Conservation (phyloP, 495 filamentous ascomycete species). For the Aspergillus wentii region DNA sequence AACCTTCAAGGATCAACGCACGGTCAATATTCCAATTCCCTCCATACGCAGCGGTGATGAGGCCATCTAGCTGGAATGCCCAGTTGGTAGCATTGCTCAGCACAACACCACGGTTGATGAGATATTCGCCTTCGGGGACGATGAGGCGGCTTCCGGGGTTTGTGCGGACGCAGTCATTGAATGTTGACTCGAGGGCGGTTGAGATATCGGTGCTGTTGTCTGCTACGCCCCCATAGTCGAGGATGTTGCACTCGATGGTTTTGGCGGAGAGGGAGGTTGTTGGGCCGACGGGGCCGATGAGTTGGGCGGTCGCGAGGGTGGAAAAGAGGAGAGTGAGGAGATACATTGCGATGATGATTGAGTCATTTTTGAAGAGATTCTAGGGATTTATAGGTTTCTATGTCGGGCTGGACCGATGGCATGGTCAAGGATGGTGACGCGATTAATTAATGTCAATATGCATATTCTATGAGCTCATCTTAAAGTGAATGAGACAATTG, state of each 20-base stretch:
- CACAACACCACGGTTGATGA: conserved; percentile 21
- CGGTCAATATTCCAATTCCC: conserved; percentile 30
- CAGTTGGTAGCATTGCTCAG: conserved; percentile 30
- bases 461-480: no score
- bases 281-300: conserved; percentile 29
- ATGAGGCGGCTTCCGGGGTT: conserved; percentile 25
- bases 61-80: conserved; percentile 40
- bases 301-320: conserved; percentile 9
- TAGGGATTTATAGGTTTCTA: not conserved
- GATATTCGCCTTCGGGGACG: conserved; percentile 38
- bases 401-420: no score
- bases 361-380: not conserved
- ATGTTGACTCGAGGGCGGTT: conserved; percentile 29
- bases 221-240: conserved; percentile 39
- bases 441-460: no score
- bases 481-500: no score
- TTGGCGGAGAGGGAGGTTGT: conserved; percentile 25
- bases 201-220: conserved; percentile 39
- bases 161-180: conserved; percentile 27
- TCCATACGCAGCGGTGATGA: conserved; percentile 30
- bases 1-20: conserved; percentile 22
- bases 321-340: not conserved
- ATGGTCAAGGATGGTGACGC: no score
- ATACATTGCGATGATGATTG: not conserved
- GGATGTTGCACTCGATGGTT: conserved; percentile 34